Evolutionary conservation across 2,329 filamentous ascomycete genomes (phyloP).

Genomic region (Fusarium camptoceras): DNA sequence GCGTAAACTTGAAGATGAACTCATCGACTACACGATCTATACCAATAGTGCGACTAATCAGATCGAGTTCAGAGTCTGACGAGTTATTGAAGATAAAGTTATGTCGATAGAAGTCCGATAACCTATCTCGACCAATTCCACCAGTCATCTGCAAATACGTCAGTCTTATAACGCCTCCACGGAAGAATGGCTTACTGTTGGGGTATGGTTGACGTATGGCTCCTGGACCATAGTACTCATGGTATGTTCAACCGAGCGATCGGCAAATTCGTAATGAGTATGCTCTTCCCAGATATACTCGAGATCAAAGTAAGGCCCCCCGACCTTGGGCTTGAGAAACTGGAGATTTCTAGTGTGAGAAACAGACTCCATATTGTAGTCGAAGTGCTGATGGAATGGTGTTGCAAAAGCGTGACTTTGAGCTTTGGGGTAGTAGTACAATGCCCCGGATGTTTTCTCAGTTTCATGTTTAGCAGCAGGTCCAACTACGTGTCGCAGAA

Average conservation of each 20-base stretch:
- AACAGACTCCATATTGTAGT: conserved; percentile 66
- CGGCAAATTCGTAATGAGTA: conserved; percentile 76
- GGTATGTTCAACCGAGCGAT: conserved; percentile 75
- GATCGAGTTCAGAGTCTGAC: conserved; percentile 72
- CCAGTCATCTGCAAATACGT: conserved; percentile 63
- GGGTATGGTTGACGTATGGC: conserved; percentile 83
- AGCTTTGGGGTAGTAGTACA: conserved; percentile 56
- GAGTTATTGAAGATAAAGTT: conserved; percentile 83
- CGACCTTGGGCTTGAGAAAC: conserved; percentile 72
- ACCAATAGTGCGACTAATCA: conserved; percentile 78
- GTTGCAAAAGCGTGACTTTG: conserved; percentile 57
- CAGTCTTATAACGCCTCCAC: accelerated
- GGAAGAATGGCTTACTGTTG: conserved; percentile 62
- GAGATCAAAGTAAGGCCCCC: conserved; percentile 77
- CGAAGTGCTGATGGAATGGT: conserved; percentile 63
- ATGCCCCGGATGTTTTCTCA: not conserved
- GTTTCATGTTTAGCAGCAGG: not conserved
- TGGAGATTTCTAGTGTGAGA: conserved; percentile 74
- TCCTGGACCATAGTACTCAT: conserved; percentile 85
- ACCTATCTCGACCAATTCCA: conserved; percentile 71
- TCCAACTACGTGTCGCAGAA: conserved; percentile 37
- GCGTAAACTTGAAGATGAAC: conserved; percentile 74
- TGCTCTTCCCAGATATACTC: conserved; percentile 85
- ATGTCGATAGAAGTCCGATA: conserved; percentile 76
- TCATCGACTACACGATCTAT: conserved; percentile 79